Evolutionary conservation across 139 green algal genomes (phyloP).

Genomic region (Ostreobium quekettii): DNA sequence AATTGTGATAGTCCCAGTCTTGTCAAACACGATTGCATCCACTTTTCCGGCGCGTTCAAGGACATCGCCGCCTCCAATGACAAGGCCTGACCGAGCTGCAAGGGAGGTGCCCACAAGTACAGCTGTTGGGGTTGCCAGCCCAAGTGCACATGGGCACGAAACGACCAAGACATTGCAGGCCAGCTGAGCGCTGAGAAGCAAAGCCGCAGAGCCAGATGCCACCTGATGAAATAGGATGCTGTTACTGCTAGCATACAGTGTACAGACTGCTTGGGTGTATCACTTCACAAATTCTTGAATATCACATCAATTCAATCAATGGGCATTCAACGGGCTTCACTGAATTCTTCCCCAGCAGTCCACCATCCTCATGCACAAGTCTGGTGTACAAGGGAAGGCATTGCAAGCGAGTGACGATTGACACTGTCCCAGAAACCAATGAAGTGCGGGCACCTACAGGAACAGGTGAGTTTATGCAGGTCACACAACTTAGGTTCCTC

Average conservation of each 20-base stretch:
- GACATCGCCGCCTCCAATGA: constrained; percentile 29
- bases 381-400: constrained; percentile 63
- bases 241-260: too few species aligned
- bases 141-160: constrained; percentile 88
- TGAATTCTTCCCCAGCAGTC: constrained; percentile 20
- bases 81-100: constrained; percentile 62
- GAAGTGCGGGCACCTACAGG: too few species aligned
- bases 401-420: too few species aligned
- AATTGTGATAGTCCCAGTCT: constrained; percentile 86
- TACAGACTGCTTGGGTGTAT: too few species aligned
- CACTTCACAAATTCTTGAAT: too few species aligned
- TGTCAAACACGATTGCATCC: constrained; percentile 88
- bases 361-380: not conserved
- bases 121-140: constrained; percentile 83
- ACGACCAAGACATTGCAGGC: constrained; percentile 89
- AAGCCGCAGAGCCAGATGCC: constrained; percentile 15
- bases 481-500: too few species aligned
- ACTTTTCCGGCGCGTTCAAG: constrained; percentile 43
- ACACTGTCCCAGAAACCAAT: too few species aligned
- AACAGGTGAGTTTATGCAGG: too few species aligned
- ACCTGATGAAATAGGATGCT: constrained; percentile 19
- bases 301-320: too few species aligned
- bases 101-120: constrained; percentile 82
- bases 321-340: too few species aligned
- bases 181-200: constrained; percentile 70